These are phyloP conservation scores for Phaseolus coccineus DNA, from an alignment of 331 rosid species.

Conservation along the genomic window DNA sequence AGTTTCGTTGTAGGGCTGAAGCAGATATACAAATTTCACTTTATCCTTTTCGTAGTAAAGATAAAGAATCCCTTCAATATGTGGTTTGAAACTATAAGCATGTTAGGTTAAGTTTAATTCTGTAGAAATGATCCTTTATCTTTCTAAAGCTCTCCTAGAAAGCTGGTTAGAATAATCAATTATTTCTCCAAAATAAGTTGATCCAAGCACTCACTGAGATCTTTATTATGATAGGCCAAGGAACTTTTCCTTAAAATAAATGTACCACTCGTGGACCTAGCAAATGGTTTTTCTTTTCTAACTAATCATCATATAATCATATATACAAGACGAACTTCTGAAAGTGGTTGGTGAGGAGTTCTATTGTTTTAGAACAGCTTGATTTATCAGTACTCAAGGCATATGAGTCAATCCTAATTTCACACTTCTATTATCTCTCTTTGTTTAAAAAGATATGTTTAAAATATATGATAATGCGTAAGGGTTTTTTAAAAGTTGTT, in stretches of 20 bases:
- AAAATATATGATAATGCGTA: neutral
- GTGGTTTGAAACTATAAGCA: neutral
- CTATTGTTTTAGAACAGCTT: neutral
- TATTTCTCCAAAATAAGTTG: neutral
- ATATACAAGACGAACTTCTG: constrained; percentile 7
- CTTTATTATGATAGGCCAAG: neutral
- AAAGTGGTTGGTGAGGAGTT: neutral
- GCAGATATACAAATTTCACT: no score
- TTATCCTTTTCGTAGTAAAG: no score
- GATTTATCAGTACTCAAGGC: neutral
- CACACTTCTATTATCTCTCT: neutral
- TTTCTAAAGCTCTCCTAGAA: neutral
- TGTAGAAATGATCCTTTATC: neutral
- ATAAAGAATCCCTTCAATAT: neutral
- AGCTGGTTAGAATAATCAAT: neutral
- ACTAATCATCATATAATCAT: neutral
- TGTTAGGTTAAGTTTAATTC: neutral
- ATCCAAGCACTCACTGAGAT: neutral
- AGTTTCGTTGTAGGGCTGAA: no score
- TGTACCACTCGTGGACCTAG: neutral
- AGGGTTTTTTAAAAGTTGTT: neutral
- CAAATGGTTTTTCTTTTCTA: neutral
- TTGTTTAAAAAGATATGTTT: neutral
- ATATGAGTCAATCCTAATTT: neutral
- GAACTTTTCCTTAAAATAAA: neutral